phyloP scores from a whole-genome alignment of 2,329 filamentous ascomycete species.

The Colletotrichum sp. region DNA sequence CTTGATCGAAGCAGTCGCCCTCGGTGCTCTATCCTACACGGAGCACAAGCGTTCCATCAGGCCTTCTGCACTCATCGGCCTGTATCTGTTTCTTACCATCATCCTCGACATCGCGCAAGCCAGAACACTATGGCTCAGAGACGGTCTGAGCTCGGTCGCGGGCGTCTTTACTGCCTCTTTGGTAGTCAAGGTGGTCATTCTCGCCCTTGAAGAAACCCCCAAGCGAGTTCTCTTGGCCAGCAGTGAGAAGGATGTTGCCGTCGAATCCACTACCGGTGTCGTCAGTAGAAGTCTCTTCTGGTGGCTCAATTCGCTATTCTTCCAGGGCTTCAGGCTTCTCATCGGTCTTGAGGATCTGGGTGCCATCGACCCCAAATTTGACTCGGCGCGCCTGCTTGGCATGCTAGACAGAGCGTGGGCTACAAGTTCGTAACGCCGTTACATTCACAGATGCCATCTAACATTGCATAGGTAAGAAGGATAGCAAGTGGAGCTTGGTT shows the following conservation, averaged over 20 bases:
- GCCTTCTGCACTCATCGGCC: conserved; percentile 35
- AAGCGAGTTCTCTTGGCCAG: conserved; percentile 28
- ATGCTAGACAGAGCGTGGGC: conserved; percentile 28
- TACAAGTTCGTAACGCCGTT: conserved; percentile 12
- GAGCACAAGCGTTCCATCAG: conserved; percentile 39
- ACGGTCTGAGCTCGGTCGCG: conserved; percentile 26
- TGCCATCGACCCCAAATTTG: conserved; percentile 31
- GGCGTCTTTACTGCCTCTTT: conserved; percentile 30
- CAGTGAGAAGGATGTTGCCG: conserved; percentile 24
- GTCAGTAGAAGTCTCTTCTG: conserved; percentile 38
- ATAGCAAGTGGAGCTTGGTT: conserved; percentile 26
- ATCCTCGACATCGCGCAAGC: conserved; percentile 36
- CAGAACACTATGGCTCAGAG: conserved; percentile 38
- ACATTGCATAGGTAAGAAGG: conserved; percentile 20
- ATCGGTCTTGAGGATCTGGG: conserved; percentile 30
- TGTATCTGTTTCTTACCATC: conserved; percentile 34
- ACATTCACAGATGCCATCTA: not conserved
- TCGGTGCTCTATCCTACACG: conserved; percentile 33
- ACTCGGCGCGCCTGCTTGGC: conserved; percentile 23
- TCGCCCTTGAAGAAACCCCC: conserved; percentile 35
- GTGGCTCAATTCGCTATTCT: conserved; percentile 39
- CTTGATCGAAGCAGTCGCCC: conserved; percentile 31
- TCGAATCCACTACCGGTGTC: conserved; percentile 36
- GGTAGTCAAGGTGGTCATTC: conserved; percentile 28
- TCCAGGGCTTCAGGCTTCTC: conserved; percentile 25